Conservation (phyloP, 495 filamentous ascomycete species). For the Annulohypoxylon moriforme region DNA sequence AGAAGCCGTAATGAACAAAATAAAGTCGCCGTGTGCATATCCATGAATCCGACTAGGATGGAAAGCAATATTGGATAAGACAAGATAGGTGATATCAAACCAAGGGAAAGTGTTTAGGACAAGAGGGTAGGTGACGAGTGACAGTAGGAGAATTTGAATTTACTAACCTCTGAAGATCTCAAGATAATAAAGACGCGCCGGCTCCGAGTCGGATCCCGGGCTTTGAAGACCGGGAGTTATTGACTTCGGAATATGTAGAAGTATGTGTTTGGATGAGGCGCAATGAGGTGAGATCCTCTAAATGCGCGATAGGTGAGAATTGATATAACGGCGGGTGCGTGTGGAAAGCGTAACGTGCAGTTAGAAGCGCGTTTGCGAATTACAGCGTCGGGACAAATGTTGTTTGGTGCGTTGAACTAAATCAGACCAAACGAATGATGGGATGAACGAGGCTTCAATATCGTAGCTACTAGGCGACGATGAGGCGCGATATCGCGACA, state of each 20-base stretch:
- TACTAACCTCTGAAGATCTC: constrained; percentile 24
- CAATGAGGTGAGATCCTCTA: constrained; percentile 4
- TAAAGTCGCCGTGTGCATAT: not conserved
- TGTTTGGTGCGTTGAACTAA: constrained; percentile 48
- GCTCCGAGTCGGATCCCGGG: constrained; percentile 11
- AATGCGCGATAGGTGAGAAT: not conserved
- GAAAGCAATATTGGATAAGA: not conserved
- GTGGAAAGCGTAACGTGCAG: not conserved
- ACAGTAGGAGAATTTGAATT: constrained; percentile 10
- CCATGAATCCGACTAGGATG: not conserved
- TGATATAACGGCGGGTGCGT: not conserved
- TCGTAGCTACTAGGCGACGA: constrained; percentile 26
- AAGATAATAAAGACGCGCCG: constrained; percentile 19
- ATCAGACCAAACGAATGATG: constrained; percentile 44
- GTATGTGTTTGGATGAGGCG: not conserved
- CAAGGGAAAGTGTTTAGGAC: not conserved
- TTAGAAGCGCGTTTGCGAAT: constrained; percentile 12
- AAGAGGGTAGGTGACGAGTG: not conserved
- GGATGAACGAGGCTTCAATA: not conserved
- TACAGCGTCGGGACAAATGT: not conserved
- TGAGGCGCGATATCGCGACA: constrained; percentile 2
- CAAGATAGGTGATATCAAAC: not conserved
- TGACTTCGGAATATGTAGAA: not conserved
- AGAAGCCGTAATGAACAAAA: not conserved
- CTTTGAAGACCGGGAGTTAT: not conserved